phyloP scores from a whole-genome alignment of 495 filamentous ascomycete genomes.

The Penicillium ochrochloron region DNA sequence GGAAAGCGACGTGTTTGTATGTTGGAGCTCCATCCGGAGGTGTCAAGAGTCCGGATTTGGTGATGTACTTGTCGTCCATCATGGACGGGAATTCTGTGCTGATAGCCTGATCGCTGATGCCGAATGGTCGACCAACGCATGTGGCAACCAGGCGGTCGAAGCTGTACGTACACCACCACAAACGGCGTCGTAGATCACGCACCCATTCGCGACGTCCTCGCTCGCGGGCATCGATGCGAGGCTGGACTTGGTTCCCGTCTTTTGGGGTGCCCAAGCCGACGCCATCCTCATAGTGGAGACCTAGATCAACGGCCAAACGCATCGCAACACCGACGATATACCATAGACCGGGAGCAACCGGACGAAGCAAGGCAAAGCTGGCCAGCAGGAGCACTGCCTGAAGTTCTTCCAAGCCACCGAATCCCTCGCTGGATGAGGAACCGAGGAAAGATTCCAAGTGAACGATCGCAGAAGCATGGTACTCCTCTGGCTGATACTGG shows the following conservation, averaged over 20 bases:
- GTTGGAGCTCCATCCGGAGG: constrained; percentile 62
- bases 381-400: constrained; percentile 90
- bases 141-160: constrained; percentile 90
- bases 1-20: constrained; percentile 87
- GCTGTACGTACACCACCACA: constrained; percentile 98
- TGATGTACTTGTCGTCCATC: constrained; percentile 87
- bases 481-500: constrained; percentile 90
- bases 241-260: constrained; percentile 38
- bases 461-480: constrained; percentile 91
- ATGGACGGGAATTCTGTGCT: constrained; percentile 92
- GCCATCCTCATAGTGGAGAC: constrained; percentile 90
- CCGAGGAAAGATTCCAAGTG: constrained; percentile 88
- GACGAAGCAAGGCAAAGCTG: constrained; percentile 86
- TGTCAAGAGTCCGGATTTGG: constrained; percentile 71
- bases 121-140: constrained; percentile 91
- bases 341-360: constrained; percentile 92
- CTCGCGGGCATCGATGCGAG: constrained; percentile 58
- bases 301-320: constrained; percentile 86
- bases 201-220: constrained; percentile 82
- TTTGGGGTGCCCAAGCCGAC: constrained; percentile 63
- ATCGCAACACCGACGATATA: constrained; percentile 95
- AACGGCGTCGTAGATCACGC: constrained; percentile 80
- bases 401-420: constrained; percentile 85
- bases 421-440: constrained; percentile 62
- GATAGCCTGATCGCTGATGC: constrained; percentile 90